Base-by-base conservation (phyloP, 257 asterid species). In the Solanum lignicaule region DNA sequence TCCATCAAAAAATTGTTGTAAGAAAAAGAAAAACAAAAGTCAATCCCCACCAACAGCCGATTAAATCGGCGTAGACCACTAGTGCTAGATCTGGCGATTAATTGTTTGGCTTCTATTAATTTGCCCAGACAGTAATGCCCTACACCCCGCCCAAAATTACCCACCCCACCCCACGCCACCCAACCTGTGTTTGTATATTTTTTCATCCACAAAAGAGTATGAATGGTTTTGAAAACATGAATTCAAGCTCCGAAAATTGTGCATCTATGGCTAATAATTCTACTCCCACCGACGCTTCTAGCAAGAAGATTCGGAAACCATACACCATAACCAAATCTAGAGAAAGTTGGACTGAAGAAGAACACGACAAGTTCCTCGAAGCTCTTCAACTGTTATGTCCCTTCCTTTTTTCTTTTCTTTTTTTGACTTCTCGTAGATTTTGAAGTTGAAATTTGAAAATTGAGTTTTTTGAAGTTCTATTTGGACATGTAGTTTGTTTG, bases 311-410 rank as follows among this genome's bases (percentile, higher is more conserved):
- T 74, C 89, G 98, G 3, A 95, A 95, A 87, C 98, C 98, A 5
- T 95, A 95, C 93, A 95, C 98, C 89, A 95, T 95, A 72, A 93
- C 97, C 76, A 95, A 95, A 94, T 95, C 98, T 83, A 92, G 98
- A 85, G 97, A 95, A 88, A 95, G 98, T 91, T 95, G 98, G 98
- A 94, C 95, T 3, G 98, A 94, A 29, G 98, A 95, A 89, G 98
- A 95, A 90, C 98, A 95, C 88, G 98, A 95, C 91, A 95, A 95
- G 91, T 95, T 95, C 90, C 95, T 95, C 9, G 98, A 95, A 93
- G 98, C 98, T 39, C 96, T 95, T 32, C 98, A 95, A 89, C 95
- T 95, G 98, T 95, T 89, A 88, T 90, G 90, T 85, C 43, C 21
- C 71, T 71, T 39, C 65, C 48, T 46, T 3, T 43, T 73, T 7